Evolutionary conservation across 2,329 filamentous ascomycete species (phyloP), one percentile per base, ranked within the genome.

Genomic region (Fusarium sp.): DNA sequence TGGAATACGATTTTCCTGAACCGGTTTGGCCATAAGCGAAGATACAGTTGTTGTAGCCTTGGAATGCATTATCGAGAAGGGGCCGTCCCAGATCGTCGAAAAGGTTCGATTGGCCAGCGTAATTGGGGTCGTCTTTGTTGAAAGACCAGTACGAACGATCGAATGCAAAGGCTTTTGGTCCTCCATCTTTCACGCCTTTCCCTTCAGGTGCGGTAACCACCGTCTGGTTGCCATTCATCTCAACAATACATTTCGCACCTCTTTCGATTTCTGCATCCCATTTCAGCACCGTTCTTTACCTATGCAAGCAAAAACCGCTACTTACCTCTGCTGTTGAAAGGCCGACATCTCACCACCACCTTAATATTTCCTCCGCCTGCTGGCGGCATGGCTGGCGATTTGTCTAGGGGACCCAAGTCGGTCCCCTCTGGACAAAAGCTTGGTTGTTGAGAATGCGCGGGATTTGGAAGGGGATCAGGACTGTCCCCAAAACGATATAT

Each of bases 61-160:
- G 91, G 81, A 99, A 99, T 24, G 96, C 96, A 89, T 99, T 99
- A 85, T 99, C 95, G 75, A 99, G 88, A 65, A 99, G 88, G 59
- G 96, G 96, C 76, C 91, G 90, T 71, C 96, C 96, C 71, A 99
- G 85, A 80, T 98, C 96, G 60, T 91, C 88, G 82, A 97, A 97
- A 24, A 99, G 87, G 79, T 96, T 90, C 68, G 95, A 92, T 81
- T 99, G 96, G 24, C 93, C 94, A 48, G 96, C 95, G 82, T 95
- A 99, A 82, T 93, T 91, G 3, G 89, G 83, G 75, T 95, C 94
- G 51, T 87, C 88, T 78, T 93, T 93, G 84, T 95, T 91, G 83
- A 98, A 99, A 59, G 95, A 98, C 96, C 96, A 99, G 85, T 99
- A 99, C 59, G 95, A 98, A 79, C 92, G 91, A 85, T 99, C 96